Evolutionary conservation across 2,329 filamentous ascomycete genomes (phyloP).

Genomic region (Phaeosphaeria sp.): DNA sequence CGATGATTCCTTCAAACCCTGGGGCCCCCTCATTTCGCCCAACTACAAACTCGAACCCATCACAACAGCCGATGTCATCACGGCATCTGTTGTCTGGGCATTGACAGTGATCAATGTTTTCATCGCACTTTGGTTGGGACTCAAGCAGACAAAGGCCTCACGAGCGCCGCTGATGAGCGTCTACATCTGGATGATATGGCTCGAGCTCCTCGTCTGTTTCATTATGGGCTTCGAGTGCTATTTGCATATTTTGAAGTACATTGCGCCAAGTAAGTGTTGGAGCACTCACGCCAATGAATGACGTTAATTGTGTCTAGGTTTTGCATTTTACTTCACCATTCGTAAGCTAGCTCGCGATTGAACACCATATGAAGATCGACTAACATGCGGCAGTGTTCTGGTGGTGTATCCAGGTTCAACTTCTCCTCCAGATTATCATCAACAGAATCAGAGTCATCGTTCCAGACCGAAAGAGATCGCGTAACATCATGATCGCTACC

Average conservation of each 20-base stretch:
- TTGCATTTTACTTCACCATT: conserved; percentile 43
- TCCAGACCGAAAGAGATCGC: conserved; percentile 37
- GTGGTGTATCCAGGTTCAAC: conserved; percentile 49
- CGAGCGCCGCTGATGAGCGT: conserved; percentile 43
- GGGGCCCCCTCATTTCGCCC: conserved; percentile 34
- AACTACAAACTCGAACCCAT: conserved; percentile 35
- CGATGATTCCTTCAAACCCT: conserved; percentile 25
- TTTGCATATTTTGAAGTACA: conserved; percentile 41
- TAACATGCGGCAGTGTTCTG: conserved; percentile 34
- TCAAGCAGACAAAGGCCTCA: conserved; percentile 33
- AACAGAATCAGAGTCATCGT: conserved; percentile 49
- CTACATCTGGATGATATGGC: conserved; percentile 59
- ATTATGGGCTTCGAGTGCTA: conserved; percentile 52
- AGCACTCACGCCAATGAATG: no score
- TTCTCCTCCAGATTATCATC: conserved; percentile 51
- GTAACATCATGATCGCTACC: conserved; percentile 46
- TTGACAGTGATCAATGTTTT: conserved; percentile 35
- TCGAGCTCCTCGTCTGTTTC: conserved; percentile 53
- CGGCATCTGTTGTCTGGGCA: conserved; percentile 39
- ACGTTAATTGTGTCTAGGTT: conserved; percentile 28
- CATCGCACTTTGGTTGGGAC: conserved; percentile 44
- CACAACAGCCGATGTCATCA: conserved; percentile 37
- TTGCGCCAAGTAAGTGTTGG: conserved; percentile 41
- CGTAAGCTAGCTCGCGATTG: conserved; percentile 12
- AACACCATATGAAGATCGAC: neutral